Conservation (phyloP, 1,284 basidiomycete species). For the Leccinum subrobustum region DNA sequence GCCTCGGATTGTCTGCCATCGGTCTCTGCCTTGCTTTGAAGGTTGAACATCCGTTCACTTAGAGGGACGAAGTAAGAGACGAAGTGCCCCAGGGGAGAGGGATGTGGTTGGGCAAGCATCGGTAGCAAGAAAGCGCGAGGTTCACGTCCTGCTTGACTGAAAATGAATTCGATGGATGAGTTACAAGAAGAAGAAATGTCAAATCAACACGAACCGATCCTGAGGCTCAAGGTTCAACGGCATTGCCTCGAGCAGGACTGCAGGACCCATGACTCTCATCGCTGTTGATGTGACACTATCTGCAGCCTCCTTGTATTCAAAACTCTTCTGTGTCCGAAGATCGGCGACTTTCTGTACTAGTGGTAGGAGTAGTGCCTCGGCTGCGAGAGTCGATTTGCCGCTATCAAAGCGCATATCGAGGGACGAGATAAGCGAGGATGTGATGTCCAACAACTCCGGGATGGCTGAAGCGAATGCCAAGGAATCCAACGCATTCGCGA, state of each 20-base stretch:
- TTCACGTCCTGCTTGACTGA: slow-evolving; percentile 59
- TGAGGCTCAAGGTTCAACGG: slow-evolving; percentile 86
- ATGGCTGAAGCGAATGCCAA: slow-evolving; percentile 68
- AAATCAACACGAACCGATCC: slow-evolving; percentile 59
- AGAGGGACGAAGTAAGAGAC: slow-evolving; percentile 89
- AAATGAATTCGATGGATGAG: slow-evolving; percentile 10
- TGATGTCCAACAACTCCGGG: slow-evolving; percentile 68
- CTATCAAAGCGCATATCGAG: slow-evolving; percentile 42
- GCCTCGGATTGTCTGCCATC: slow-evolving; percentile 78
- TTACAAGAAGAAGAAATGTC: neutral
- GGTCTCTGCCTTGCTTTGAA: slow-evolving; percentile 74
- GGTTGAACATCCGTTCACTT: slow-evolving; percentile 90
- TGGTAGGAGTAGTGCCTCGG: slow-evolving; percentile 71
- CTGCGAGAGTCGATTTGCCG: slow-evolving; percentile 52
- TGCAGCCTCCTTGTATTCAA: slow-evolving; percentile 89
- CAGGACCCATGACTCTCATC: slow-evolving; percentile 86
- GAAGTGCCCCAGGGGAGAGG: slow-evolving; percentile 83
- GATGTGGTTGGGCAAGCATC: slow-evolving; percentile 81
- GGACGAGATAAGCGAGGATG: slow-evolving; percentile 52
- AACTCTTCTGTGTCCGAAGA: slow-evolving; percentile 75
- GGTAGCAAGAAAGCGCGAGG: slow-evolving; percentile 92
- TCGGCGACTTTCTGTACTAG: slow-evolving; percentile 77
- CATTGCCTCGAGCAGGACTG: slow-evolving; percentile 70
- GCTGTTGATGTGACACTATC: slow-evolving; percentile 82
- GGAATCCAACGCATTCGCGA: slow-evolving; percentile 66